phyloP scores from a whole-genome alignment of 805 yeast genomes.

The Saccharomycopsis olivae region DNA sequence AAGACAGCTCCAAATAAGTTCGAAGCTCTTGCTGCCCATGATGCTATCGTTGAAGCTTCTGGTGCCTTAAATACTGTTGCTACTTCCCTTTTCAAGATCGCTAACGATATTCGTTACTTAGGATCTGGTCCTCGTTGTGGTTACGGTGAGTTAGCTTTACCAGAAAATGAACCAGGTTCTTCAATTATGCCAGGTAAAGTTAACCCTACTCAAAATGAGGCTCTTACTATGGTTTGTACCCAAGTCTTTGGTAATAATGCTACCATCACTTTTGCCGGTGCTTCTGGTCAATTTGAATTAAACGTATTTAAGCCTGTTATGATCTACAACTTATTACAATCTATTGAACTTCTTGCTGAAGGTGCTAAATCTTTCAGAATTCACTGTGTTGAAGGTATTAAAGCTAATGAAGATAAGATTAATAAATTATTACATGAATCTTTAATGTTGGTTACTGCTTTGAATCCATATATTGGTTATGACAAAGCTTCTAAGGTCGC shows the following conservation, averaged over 20 bases:
- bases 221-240: conserved; percentile 94
- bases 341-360: conserved; percentile 82
- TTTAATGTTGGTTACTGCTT: conserved; percentile 95
- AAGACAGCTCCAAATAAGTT: conserved; percentile 96
- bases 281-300: conserved; percentile 97
- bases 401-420: conserved; percentile 82
- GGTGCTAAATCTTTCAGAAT: conserved; percentile 83
- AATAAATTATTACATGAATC: conserved; percentile 85
- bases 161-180: conserved; percentile 99
- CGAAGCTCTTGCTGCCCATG: conserved; percentile 98
- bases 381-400: conserved; percentile 91
- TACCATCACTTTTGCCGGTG: conserved; percentile 94
- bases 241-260: conserved; percentile 97
- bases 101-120: conserved; percentile 94
- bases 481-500: conserved; percentile 97
- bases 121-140: conserved; percentile 99
- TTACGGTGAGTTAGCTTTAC: conserved; percentile 88
- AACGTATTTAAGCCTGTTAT: conserved; percentile 96
- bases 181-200: conserved; percentile 99
- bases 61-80: conserved; percentile 97
- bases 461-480: conserved; percentile 98
- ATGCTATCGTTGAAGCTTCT: conserved; percentile 94
- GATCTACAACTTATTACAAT: conserved; percentile 81
- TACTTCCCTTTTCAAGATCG: conserved; percentile 87
- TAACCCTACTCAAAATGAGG: conserved; percentile 98